A percentile compares a stretch with the other conserved stretches of the same genome.
These are phyloP conservation scores for Ganoderma leucocontextum DNA, from an alignment of 1,284 basidiomycete species.

Conservation along the genomic window DNA sequence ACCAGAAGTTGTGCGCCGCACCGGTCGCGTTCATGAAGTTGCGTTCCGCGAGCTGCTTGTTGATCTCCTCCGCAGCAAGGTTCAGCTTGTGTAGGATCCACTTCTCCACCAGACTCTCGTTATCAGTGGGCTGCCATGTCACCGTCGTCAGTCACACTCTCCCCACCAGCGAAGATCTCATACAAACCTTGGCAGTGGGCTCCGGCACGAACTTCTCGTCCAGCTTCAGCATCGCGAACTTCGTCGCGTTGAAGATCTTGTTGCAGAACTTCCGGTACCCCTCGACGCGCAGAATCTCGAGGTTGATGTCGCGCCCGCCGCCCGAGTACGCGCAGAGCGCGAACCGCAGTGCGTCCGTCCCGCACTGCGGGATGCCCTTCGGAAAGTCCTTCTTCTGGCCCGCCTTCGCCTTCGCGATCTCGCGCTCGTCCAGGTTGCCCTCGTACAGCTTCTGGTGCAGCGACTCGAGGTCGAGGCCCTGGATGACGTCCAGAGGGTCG, in stretches of 20 bases:
- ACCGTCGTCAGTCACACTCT: not conserved
- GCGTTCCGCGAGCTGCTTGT: slow-evolving; percentile 85
- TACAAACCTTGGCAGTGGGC: slow-evolving; percentile 68
- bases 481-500: slow-evolving; percentile 96
- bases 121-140: slow-evolving; percentile 75
- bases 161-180: not conserved
- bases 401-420: slow-evolving; percentile 89
- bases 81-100: slow-evolving; percentile 98
- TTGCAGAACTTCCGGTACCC: slow-evolving; percentile 99
- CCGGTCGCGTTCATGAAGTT: slow-evolving; percentile 95
- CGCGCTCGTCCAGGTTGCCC: slow-evolving; percentile 95
- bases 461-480: slow-evolving; percentile 84
- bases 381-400: slow-evolving; percentile 99
- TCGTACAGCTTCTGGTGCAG: slow-evolving; percentile 89
- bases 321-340: slow-evolving; percentile 95
- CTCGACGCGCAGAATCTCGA: slow-evolving; percentile 97
- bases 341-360: slow-evolving; percentile 96
- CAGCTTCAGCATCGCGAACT: slow-evolving; percentile 96
- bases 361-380: slow-evolving; percentile 98
- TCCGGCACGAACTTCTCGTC: slow-evolving; percentile 85
- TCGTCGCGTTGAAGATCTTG: slow-evolving; percentile 99
- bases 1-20: slow-evolving; percentile 93
- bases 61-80: slow-evolving; percentile 79
- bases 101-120: slow-evolving; percentile 91
- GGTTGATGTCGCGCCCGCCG: slow-evolving; percentile 92